Evolutionary conservation across 176 grass and related monocot species (phyloP), one percentile per base, ranked within the genome.

Genomic region (Carex kokanica): DNA sequence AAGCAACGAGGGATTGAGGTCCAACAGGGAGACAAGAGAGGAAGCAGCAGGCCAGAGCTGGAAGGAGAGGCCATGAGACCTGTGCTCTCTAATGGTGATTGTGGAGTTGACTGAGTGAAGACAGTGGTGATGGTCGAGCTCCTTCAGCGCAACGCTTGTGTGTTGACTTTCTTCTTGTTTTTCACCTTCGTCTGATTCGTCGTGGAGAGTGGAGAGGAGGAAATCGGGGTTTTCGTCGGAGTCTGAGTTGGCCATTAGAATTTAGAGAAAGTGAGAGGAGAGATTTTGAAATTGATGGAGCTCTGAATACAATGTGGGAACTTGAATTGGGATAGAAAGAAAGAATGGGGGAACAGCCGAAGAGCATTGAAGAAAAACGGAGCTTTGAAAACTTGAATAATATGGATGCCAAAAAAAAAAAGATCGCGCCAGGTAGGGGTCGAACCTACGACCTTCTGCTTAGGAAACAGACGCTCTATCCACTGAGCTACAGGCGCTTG

Each of bases 381-480:
- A 47, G 43, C 43, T 47, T 8, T 43, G 41, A 43, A 43, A 43
- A 8, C 41, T 43, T 8, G 0, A 43, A 8, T 9, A 43, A 43
- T 43, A 41, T 41, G 40, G 40, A 41, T 41, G 40, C 40, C 2
- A 47, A 47, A 43, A 43, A 43, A 8, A 9, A 1, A 43, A 43
- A 1, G 9, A 43, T 43, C 41, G 88, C 96, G 89, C 97, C 85
- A 92, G 91, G 91, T 91, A 96, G 93, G 93, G 88, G 80, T 99
- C 93, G 93, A 95, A 99, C 91, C 97, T 95, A 91, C 91, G 93
- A 93, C 97, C 93, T 99, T 99, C 92, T 96, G 91, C 92, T 96
- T 95, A 92, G 93, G 93, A 99, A 99, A 99, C 93, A 96, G 92
- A 93, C 91, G 89, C 93, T 96, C 97, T 92, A 99, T 99, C 97